These are phyloP conservation scores for Eutypa lata DNA, from an alignment of 2,329 filamentous ascomycete genomes.

Conservation along the genomic window DNA sequence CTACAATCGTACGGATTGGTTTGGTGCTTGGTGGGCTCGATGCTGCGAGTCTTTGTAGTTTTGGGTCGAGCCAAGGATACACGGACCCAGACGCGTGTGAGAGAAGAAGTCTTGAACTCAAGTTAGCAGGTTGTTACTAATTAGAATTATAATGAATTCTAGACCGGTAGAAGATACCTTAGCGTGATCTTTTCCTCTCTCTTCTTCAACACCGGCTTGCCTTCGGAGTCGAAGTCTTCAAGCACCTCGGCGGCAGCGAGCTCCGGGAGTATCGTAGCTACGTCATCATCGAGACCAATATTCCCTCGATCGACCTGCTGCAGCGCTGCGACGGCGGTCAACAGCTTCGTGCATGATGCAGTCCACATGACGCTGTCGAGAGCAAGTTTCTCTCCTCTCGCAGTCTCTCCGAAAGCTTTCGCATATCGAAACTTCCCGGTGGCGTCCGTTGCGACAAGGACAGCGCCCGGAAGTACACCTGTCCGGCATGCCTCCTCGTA, in stretches of 20 bases:
- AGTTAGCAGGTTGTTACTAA: no score
- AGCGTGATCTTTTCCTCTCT: conserved; percentile 5
- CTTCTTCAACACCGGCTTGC: conserved; percentile 8
- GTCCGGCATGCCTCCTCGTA: conserved; percentile 8
- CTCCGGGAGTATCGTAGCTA: conserved; percentile 8
- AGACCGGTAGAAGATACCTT: conserved; percentile 4
- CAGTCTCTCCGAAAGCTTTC: conserved; percentile 11
- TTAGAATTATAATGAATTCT: no score
- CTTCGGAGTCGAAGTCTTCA: conserved; percentile 7
- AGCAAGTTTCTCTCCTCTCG: conserved; percentile 7
- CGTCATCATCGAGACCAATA: conserved; percentile 13
- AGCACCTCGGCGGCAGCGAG: conserved; percentile 5
- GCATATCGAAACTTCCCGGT: conserved; percentile 11
- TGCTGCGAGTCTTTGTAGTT: conserved; percentile 5
- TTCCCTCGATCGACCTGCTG: conserved; percentile 11
- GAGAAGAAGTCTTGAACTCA: conserved; percentile 5
- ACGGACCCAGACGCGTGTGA: conserved; percentile 6
- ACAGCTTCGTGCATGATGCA: conserved; percentile 13
- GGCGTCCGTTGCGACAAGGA: conserved; percentile 7
- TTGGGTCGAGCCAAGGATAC: neutral
- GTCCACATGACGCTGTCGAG: conserved; percentile 13
- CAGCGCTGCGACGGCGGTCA: conserved; percentile 11
- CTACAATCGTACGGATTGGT: conserved; percentile 32
- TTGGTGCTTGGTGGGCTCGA: conserved; percentile 1
- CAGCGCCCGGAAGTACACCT: conserved; percentile 8